Percentiles rank a stretch among this genome's conserved stretches.
These are phyloP conservation scores for Fonsecaea erecta DNA, from an alignment of 2,329 filamentous ascomycete species.

Conservation along the genomic window DNA sequence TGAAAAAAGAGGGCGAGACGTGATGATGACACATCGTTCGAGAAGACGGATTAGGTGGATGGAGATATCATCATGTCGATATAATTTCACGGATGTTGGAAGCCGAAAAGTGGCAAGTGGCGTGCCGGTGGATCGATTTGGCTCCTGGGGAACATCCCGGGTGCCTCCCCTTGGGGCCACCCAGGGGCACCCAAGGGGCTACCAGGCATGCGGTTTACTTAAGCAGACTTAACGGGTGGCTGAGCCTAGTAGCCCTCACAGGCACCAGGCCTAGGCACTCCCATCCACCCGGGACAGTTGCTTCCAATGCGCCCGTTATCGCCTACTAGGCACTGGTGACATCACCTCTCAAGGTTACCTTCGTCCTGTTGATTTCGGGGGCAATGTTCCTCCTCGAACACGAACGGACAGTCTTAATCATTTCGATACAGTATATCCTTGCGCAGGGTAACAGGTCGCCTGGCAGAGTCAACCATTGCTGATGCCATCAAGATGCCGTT, in stretches of 20 bases:
- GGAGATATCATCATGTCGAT: slow-evolving; percentile 1
- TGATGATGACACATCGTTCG: not conserved
- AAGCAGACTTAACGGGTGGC: no score
- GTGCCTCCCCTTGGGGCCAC: not conserved
- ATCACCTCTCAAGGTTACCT: not conserved
- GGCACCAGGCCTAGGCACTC: not conserved
- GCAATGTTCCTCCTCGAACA: not conserved
- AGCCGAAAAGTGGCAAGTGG: not conserved
- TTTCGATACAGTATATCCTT: not conserved
- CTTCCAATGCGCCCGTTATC: not conserved
- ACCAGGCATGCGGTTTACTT: no score
- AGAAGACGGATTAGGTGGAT: slow-evolving; percentile 1
- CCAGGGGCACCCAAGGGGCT: not conserved
- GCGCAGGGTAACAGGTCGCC: no score
- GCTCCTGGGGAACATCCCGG: not conserved
- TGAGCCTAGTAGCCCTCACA: no score
- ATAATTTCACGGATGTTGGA: not conserved
- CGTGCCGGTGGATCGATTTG: not conserved
- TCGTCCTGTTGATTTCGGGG: not conserved
- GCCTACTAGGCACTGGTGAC: not conserved
- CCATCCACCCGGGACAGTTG: not conserved
- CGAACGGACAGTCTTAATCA: not conserved
- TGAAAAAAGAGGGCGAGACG: not conserved
- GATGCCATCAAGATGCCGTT: no score
- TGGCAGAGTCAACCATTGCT: no score